phyloP scores from a whole-genome alignment of 2,329 filamentous ascomycete species.

The Fusarium coffeatum region DNA sequence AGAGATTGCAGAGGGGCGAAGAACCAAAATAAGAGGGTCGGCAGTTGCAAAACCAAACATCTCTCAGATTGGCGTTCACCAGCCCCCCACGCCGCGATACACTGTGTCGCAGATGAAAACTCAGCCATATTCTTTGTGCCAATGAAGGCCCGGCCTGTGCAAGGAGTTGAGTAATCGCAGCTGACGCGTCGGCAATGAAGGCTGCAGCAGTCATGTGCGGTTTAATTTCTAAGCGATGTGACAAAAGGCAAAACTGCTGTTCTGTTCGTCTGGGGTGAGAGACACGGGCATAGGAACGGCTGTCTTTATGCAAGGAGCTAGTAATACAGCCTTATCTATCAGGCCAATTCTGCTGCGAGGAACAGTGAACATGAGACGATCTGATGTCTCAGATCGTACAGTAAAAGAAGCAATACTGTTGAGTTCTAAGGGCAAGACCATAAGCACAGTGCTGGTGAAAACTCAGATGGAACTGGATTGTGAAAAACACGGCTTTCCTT shows the following conservation, averaged over 20 bases:
- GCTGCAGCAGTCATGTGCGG: not conserved
- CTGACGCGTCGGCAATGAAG: constrained; percentile 12
- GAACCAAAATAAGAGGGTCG: not conserved
- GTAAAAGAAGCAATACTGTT: not conserved
- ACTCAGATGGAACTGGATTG: not conserved
- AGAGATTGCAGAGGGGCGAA: not conserved
- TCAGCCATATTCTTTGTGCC: not conserved
- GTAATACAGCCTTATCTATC: not conserved
- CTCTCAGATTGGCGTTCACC: not conserved
- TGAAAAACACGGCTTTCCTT: not conserved
- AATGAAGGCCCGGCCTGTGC: no score
- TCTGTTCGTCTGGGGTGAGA: not conserved
- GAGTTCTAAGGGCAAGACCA: not conserved
- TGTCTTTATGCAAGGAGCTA: not conserved
- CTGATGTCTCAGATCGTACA: not conserved
- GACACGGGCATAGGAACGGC: not conserved
- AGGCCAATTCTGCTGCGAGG: not conserved
- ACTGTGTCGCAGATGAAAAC: constrained; percentile 12
- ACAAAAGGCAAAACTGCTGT: not conserved
- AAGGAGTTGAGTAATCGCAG: constrained; percentile 3
- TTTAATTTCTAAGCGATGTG: not conserved
- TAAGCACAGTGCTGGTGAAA: not conserved
- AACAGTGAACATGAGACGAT: not conserved
- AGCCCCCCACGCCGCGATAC: not conserved
- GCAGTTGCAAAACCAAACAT: not conserved